phyloP scores from a whole-genome alignment of 129 eudicot genomes.

The Escallonia herrerae region DNA sequence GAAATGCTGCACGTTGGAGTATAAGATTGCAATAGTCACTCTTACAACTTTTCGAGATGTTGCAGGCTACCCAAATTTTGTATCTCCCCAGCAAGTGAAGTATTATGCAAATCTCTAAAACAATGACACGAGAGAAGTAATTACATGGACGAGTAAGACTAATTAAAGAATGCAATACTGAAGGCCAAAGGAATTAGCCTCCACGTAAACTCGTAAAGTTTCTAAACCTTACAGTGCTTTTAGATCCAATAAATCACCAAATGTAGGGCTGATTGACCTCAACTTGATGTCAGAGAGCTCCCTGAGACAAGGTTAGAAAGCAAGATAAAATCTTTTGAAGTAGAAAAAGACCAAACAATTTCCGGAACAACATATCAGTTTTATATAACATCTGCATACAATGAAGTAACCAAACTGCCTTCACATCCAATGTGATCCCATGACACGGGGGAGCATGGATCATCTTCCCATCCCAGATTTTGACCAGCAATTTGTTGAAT shows the following conservation, averaged over 20 bases:
- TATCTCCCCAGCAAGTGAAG: conserved; percentile 80
- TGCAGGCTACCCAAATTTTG: conserved; percentile 75
- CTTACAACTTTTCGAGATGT: conserved; percentile 75
- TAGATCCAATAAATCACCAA: conserved; percentile 71
- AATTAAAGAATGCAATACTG: background rate
- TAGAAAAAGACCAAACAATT: conserved; percentile 1
- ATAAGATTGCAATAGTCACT: background rate
- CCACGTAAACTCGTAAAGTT: too few relatives aligned
- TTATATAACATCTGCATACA: conserved; percentile 29
- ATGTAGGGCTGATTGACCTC: conserved; percentile 80
- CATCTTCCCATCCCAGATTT: conserved; percentile 93
- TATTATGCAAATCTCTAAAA: conserved; percentile 81
- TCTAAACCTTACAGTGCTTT: conserved; percentile 52
- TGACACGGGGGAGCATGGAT: conserved; percentile 77
- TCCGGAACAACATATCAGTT: background rate
- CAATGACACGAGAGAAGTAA: background rate
- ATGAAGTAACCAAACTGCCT: conserved; percentile 61
- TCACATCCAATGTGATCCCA: conserved; percentile 80
- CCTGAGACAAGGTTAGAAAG: conserved; percentile 29
- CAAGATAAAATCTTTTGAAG: background rate
- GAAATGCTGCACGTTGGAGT: background rate
- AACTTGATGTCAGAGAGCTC: conserved; percentile 52
- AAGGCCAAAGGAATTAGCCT: background rate
- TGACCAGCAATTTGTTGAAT: conserved; percentile 67
- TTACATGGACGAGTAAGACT: too few relatives aligned